Base-by-base conservation (phyloP, 805 yeast species). In the Ogataea zsoltii region DNA sequence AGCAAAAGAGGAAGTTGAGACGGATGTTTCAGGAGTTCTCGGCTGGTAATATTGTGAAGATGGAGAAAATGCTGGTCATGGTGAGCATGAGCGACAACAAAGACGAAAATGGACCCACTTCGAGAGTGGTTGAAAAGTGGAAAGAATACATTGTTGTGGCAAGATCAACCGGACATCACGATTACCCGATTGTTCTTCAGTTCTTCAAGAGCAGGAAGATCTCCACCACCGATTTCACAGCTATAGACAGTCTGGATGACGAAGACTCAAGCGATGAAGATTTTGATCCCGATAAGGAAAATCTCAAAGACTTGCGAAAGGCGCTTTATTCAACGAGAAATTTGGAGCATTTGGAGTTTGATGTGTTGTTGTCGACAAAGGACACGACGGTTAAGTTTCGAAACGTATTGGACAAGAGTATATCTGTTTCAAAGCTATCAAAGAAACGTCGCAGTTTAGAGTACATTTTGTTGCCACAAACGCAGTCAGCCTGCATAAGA, bases 81-180 rank as follows among this genome's bases (percentile, higher is more conserved):
- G 65, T 63, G 1, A 67, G 82, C 66, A 75, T 82, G 14, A 82
- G 40, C 7, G 55, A 52, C 19, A 38, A 42, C 15, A 42, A 79
- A 45, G 67, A 74, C 3, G 45, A 45, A 1, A 29, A 39, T 2
- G 50, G 41, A 1, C 69, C 72, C 19, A 79, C 79, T 33, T 71
- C 87, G 0, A 66, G 84, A 42, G 74, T 86, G 1, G 49, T 72
- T 9, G 91, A 87, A 46, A 67, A 89, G 38, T 89, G 97, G 94
- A 79, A 75, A 49, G 97, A 91, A 60, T 88, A 82, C 58, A 68
- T 80, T 21, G 84, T 86, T 2, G 88, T 86, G 2, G 82, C 85
- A 1, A 69, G 92, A 48, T 75, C 78, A n/a, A 80, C 87, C 0
- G 82, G 79, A 13, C 66, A 72, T 46, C 38, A 57, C 0, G 70